Percentiles rank a stretch among this genome's conserved stretches.
Evolutionary conservation across 164 flowering plant genomes (phyloP).

Genomic region (Sedum album): DNA sequence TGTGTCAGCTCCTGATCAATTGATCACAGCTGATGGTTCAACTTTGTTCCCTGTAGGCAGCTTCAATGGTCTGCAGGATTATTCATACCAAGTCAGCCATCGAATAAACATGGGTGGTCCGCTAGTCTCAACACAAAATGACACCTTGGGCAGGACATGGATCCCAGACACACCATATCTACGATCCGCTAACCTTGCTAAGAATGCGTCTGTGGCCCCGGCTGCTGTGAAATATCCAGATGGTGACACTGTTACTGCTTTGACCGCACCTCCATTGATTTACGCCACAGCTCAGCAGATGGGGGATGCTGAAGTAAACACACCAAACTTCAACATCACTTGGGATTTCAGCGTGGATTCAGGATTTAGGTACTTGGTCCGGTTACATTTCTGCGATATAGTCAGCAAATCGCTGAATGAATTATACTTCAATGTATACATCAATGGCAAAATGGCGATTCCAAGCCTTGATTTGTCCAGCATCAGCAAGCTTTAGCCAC

Average conservation of each 20-base stretch:
- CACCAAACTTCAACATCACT: slow-evolving; percentile 38
- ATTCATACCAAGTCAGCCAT: slow-evolving; percentile 23
- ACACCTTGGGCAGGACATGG: slow-evolving; percentile 41
- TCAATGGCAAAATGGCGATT: too few species aligned
- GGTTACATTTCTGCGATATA: too few species aligned
- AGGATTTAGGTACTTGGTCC: too few species aligned
- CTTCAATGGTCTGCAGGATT: slow-evolving; percentile 19
- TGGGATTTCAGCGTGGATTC: too few species aligned
- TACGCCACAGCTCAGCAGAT: slow-evolving; percentile 55
- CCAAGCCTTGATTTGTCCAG: slow-evolving; percentile 41
- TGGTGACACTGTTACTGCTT: slow-evolving; percentile 21
- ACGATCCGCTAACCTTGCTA: too few species aligned
- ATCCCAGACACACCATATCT: slow-evolving; percentile 29
- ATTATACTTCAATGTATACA: too few species aligned
- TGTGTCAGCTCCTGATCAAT: too few species aligned
- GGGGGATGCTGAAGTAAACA: too few species aligned
- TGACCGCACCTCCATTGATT: slow-evolving; percentile 37
- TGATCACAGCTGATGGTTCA: slow-evolving; percentile 21
- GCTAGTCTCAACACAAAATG: too few species aligned
- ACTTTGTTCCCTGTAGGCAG: too few species aligned
- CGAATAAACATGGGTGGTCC: slow-evolving; percentile 51
- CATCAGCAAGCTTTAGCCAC: slow-evolving; percentile 26
- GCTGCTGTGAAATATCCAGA: slow-evolving; percentile 35
- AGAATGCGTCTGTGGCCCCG: too few species aligned
- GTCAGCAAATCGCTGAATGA: too few species aligned